Base-by-base conservation (phyloP, 352 stramenopile species). In the Plasmopara muralis region DNA sequence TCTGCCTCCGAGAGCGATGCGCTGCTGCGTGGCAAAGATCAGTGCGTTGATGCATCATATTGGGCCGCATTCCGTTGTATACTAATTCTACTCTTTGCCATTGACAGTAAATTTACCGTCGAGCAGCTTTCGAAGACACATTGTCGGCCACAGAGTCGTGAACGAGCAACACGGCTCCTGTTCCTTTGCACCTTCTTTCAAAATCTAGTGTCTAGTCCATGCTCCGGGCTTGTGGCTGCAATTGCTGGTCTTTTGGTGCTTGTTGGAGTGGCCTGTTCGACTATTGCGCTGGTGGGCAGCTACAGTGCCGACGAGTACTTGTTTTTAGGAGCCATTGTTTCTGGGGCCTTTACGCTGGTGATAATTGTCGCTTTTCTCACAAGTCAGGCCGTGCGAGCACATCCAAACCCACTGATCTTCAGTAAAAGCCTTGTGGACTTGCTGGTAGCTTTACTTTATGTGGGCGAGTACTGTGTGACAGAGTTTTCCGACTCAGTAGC, bases 401-500 rank as follows among this genome's bases (percentile, higher is more conserved):
- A 95, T 37, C 84, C 84, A 12, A 95, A 93, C 48, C 74, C 83
- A 10, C 71, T 95, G 35, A 93, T 95, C 49, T 84, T 91, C 50
- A 91, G 81, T 62, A 94, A 94, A 59, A 92, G 84, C 50, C 53
- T 84, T 0, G 72, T 93, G n/a, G 84, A 92, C 47, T 52, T 91
- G 7, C 49, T 90, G 42, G 62, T 93, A 34, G 72, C 80, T 1
- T 46, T 64, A 37, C 72, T 91, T 14, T 92, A 93, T 45, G 60
- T 92, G 10, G 72, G 75, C n/a, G 68, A 94, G 53, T 94, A 86
- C 58, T 73, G 65, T 37, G 61, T 76, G 18, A 91, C 81, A 6
- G 76, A 92, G 62, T 85, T 78, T 42, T 61, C 68, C 10, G 44
- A 71, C 14, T 77, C 72, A 0, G 61, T 87, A 5, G 60, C 57